Percentiles rank a stretch among this genome's conserved stretches.
Evolutionary conservation across 306 rosid genomes (phyloP).

Genomic region (Benincasa hispida): DNA sequence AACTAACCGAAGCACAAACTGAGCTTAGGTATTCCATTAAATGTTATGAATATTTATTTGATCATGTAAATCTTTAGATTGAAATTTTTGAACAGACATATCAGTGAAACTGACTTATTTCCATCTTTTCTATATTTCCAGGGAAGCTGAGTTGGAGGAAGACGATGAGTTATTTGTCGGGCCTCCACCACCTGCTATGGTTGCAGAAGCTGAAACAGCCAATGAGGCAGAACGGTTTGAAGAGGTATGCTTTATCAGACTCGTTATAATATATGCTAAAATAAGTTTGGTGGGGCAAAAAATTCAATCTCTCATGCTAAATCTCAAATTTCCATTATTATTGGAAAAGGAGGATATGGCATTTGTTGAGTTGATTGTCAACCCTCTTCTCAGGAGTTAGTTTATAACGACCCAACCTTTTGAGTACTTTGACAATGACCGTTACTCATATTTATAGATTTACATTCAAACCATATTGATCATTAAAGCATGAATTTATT

Average conservation of each 20-base stretch:
- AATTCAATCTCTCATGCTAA: neutral
- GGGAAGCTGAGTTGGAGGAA: slow-evolving; percentile 66
- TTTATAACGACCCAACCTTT: too few relatives aligned
- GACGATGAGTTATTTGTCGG: slow-evolving; percentile 61
- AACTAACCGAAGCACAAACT: slow-evolving; percentile 80
- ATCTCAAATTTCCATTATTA: neutral
- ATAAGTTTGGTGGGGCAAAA: neutral
- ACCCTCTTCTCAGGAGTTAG: neutral
- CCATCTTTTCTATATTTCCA: slow-evolving; percentile 15
- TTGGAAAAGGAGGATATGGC: neutral
- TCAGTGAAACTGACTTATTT: neutral
- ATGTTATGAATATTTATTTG: neutral
- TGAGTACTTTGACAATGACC: too few relatives aligned
- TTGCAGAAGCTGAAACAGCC: slow-evolving; percentile 75
- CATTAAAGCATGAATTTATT: too few relatives aligned
- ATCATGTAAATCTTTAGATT: neutral
- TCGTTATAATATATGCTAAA: neutral
- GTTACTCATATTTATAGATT: too few relatives aligned
- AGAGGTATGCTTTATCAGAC: slow-evolving; percentile 40
- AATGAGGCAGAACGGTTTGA: slow-evolving; percentile 93
- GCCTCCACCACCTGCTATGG: slow-evolving; percentile 85
- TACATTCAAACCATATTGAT: too few relatives aligned
- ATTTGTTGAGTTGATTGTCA: neutral
- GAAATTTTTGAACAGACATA: neutral
- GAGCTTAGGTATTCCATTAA: slow-evolving; percentile 46